These are phyloP conservation scores for Candida germanica DNA, from an alignment of 805 yeast genomes.

Conservation along the genomic window DNA sequence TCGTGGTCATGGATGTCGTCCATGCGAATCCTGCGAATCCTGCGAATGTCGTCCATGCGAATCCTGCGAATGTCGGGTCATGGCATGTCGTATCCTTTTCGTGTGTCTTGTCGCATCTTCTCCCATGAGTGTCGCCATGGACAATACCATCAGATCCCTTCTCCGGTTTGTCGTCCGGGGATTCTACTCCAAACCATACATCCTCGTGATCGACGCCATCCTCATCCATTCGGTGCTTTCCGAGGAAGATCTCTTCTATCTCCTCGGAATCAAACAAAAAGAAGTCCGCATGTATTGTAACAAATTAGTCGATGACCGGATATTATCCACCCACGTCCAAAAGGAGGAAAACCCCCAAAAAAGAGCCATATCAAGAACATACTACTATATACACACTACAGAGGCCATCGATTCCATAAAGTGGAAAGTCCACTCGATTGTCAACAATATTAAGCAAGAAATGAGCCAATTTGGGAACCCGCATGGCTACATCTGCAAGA, in stretches of 20 bases:
- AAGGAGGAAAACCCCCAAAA: slow-evolving; percentile 52
- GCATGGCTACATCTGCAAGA: slow-evolving; percentile 89
- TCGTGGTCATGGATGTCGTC: no score
- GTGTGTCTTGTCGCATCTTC: no score
- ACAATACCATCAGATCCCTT: slow-evolving; percentile 48
- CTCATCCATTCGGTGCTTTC: slow-evolving; percentile 84
- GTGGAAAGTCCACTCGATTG: slow-evolving; percentile 92
- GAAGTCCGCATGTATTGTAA: slow-evolving; percentile 83
- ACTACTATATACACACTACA: slow-evolving; percentile 83
- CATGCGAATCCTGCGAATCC: no score
- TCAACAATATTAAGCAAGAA: slow-evolving; percentile 73
- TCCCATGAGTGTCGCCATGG: slow-evolving; percentile 21
- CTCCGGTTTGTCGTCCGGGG: slow-evolving; percentile 81
- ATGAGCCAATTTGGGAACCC: slow-evolving; percentile 84
- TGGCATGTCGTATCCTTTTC: no score
- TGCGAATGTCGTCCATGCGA: no score
- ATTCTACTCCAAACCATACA: slow-evolving; percentile 81
- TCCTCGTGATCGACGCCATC: slow-evolving; percentile 82
- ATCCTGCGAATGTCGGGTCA: no score
- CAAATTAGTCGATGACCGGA: slow-evolving; percentile 76
- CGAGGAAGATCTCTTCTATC: slow-evolving; percentile 83
- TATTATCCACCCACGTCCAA: slow-evolving; percentile 68
- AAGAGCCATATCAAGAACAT: slow-evolving; percentile 70
- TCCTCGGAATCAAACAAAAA: slow-evolving; percentile 81
- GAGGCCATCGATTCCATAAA: slow-evolving; percentile 94